A percentile compares a stretch with the other conserved stretches of the same genome.
Evolutionary conservation across 441 rosid genomes (phyloP).

Genomic region (Arabidopsis lyrata): DNA sequence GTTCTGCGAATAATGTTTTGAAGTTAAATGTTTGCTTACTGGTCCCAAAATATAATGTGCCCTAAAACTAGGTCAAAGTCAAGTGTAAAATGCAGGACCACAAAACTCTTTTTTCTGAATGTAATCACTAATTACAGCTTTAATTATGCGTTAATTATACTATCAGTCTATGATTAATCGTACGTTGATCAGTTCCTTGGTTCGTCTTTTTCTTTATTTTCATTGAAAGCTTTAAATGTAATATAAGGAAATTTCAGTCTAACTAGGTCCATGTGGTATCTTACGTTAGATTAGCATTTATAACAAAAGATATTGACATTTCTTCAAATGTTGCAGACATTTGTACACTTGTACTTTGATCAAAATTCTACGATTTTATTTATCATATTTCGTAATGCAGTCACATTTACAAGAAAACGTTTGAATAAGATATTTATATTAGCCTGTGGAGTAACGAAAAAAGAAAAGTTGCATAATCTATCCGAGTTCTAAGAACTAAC

Average conservation of each 20-base stretch:
- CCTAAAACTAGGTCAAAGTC: constrained; percentile 33
- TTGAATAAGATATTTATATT: background rate
- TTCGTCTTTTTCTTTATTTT: background rate
- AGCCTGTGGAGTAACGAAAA: too few species aligned
- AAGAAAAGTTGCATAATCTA: too few species aligned
- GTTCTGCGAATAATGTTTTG: constrained; percentile 20
- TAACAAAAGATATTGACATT: background rate
- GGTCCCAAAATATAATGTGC: constrained; percentile 44
- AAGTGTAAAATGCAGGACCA: constrained; percentile 42
- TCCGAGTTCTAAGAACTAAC: too few species aligned
- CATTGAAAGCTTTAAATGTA: background rate
- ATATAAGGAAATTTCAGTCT: background rate
- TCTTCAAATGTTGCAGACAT: background rate
- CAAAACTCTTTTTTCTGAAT: constrained; percentile 24
- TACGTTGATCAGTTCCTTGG: constrained; percentile 6
- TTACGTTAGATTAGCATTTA: background rate
- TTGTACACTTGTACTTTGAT: background rate
- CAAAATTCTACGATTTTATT: background rate
- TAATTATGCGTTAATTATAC: constrained; percentile 40
- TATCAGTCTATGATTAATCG: constrained; percentile 33
- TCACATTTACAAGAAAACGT: background rate
- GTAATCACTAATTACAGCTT: constrained; percentile 40
- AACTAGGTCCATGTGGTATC: background rate
- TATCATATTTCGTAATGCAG: background rate
- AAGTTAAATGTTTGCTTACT: constrained; percentile 31